Evolutionary conservation across 345 rosid genomes (phyloP), one percentile per base, ranked within the genome.

Genomic region (Populus simonii): DNA sequence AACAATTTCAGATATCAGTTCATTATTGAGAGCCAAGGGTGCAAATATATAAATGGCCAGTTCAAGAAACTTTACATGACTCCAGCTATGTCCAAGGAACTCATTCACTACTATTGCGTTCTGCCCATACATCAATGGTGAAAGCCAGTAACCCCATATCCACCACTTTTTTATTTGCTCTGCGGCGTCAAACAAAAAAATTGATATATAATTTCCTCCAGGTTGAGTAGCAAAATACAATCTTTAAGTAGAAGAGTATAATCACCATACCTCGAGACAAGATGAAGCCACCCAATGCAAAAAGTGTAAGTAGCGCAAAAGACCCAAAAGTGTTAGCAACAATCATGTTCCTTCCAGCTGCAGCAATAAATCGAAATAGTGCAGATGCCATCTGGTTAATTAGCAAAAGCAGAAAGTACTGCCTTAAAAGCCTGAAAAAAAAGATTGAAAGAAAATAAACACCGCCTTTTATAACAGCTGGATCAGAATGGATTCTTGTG

Each of bases 111-210:
- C 69, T 3, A 92, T 72, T 0, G 96, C 98, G 35, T 85, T 92
- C 67, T 92, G 96, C 68, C 87, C 93, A 53, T 94, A 94, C 96
- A 89, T 91, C 63, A 94, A 41, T 16, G 98, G 94, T 9, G 97
- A 92, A 68, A 74, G 33, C 97, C 97, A 94, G 80, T 83, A 94
- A 69, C 87, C 96, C 97, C 97, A 92, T 38, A 87, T 86, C 98
- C 97, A 91, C 98, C 97, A 92, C 71, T 87, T 89, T 80, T 94
- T 92, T 1, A 94, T 76, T 66, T 89, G 74, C 13, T 92, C 98
- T 94, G 81, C 68, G 13, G 33, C 35, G 20, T 51, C 27, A 45
- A 41, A 63, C 17, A 25, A 12, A 33, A 66, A 23, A 39, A 45
- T 70, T 2, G 6, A 7, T 7, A 13, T 67, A 68, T 7, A 27